Percentiles rank a stretch among this genome's conserved stretches.
Evolutionary conservation across 202 grass and related monocot genomes (phyloP).

Genomic region (Elaeis oleifera): DNA sequence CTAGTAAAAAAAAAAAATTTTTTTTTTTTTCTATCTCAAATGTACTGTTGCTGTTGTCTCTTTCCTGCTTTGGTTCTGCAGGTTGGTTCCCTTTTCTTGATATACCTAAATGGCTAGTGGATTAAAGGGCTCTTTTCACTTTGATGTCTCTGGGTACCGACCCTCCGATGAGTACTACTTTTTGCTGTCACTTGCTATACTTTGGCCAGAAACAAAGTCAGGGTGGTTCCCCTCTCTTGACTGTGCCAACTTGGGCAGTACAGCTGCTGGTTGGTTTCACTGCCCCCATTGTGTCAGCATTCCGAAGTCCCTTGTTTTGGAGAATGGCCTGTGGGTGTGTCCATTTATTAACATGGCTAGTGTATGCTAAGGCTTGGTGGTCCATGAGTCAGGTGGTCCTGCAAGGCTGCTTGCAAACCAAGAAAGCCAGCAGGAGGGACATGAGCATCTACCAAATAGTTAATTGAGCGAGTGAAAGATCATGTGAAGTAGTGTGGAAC

Average conservation of each 20-base stretch:
- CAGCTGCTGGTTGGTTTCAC: not conserved
- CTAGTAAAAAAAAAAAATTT: no score
- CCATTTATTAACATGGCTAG: not conserved
- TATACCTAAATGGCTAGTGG: not conserved
- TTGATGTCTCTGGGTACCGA: not conserved
- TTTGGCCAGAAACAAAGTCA: constrained; percentile 6
- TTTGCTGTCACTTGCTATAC: not conserved
- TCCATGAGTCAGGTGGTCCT: constrained; percentile 6
- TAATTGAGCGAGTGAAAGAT: not conserved
- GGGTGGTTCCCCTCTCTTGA: not conserved
- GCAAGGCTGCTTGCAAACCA: not conserved
- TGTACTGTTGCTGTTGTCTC: no score
- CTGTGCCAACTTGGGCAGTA: not conserved
- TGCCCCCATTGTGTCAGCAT: not conserved
- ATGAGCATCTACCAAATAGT: not conserved
- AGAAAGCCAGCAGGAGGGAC: no score
- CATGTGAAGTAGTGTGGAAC: not conserved
- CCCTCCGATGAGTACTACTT: not conserved
- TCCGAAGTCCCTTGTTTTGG: not conserved
- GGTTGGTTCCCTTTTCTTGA: not conserved
- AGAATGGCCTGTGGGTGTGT: not conserved
- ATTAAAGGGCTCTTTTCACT: not conserved
- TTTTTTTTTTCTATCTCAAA: no score
- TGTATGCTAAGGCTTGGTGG: not conserved
- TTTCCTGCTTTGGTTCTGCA: not conserved